Conservation (phyloP, 805 yeast species). For the Pichia manshurica region DNA sequence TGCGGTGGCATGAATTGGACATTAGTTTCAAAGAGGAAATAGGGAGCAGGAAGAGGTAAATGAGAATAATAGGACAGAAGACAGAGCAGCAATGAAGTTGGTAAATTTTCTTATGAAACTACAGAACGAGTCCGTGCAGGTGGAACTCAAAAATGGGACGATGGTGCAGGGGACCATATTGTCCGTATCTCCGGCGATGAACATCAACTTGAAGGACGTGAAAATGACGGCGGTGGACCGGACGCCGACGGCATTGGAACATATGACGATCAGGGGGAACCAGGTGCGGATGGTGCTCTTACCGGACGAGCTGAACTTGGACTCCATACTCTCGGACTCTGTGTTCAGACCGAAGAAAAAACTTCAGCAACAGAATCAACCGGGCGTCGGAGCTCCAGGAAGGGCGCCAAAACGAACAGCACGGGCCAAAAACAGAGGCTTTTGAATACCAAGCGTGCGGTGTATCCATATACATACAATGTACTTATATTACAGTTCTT, state of each 20-base stretch:
- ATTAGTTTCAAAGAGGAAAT: too few species aligned
- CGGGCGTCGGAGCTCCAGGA: neutral
- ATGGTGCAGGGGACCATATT: conserved; percentile 77
- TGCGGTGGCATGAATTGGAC: too few species aligned
- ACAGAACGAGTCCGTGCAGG: conserved; percentile 79
- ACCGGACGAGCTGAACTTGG: conserved; percentile 82
- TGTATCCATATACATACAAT: too few species aligned
- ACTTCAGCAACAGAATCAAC: neutral
- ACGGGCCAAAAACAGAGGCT: conserved; percentile 17
- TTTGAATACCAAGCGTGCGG: neutral
- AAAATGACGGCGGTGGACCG: conserved; percentile 69
- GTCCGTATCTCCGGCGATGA: conserved; percentile 88
- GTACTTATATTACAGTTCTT: too few species aligned
- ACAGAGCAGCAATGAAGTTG: conserved; percentile 44
- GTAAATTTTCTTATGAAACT: conserved; percentile 79
- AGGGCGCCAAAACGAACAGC: conserved; percentile 19
- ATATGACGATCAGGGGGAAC: conserved; percentile 82
- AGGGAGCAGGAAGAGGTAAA: too few species aligned
- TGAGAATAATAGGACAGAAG: neutral
- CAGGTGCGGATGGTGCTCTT: conserved; percentile 76
- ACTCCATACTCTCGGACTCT: conserved; percentile 51
- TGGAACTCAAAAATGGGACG: conserved; percentile 89
- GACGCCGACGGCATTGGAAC: conserved; percentile 65
- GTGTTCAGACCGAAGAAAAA: conserved; percentile 33
- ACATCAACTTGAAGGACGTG: conserved; percentile 72